These are phyloP conservation scores for Colletotrichum plurivorum DNA, from an alignment of 2,329 filamentous ascomycete species.

Conservation along the genomic window DNA sequence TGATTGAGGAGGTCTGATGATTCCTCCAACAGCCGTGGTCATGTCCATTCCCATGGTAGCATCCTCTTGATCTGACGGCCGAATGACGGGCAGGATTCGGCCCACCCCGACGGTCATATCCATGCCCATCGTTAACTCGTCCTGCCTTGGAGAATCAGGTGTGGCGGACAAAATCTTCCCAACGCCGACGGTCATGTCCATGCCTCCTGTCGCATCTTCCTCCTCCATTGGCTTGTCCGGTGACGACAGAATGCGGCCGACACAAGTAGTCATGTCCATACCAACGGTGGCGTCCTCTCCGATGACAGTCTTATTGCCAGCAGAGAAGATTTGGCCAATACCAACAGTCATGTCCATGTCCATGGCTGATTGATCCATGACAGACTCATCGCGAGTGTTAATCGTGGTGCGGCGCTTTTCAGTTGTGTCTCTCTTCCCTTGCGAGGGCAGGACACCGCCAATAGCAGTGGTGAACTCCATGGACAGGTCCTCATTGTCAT, in stretches of 20 bases:
- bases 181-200: slow-evolving; percentile 70
- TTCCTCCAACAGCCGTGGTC: slow-evolving; percentile 74
- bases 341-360: slow-evolving; percentile 75
- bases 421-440: slow-evolving; percentile 37
- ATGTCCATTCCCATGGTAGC: slow-evolving; percentile 77
- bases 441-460: slow-evolving; percentile 64
- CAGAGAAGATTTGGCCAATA: slow-evolving; percentile 67
- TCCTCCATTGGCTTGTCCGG: slow-evolving; percentile 60
- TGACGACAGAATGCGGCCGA: slow-evolving; percentile 64
- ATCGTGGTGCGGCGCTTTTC: slow-evolving; percentile 46
- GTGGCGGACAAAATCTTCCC: slow-evolving; percentile 56
- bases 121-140: slow-evolving; percentile 59
- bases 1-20: slow-evolving; percentile 61
- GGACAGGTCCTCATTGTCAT: slow-evolving; percentile 78
- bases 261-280: slow-evolving; percentile 77
- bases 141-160: slow-evolving; percentile 39
- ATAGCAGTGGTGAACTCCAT: slow-evolving; percentile 83
- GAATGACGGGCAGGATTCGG: slow-evolving; percentile 61
- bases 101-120: slow-evolving; percentile 75
- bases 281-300: slow-evolving; percentile 63
- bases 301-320: slow-evolving; percentile 43
- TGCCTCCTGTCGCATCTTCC: slow-evolving; percentile 66
- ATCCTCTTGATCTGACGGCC: slow-evolving; percentile 49
- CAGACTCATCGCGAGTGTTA: slow-evolving; percentile 50
- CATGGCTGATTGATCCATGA: slow-evolving; percentile 47